Percentiles rank a stretch among this genome's conserved stretches.
phyloP scores from a whole-genome alignment of 78 protist genomes.

The Cavenderia fasciculata region DNA sequence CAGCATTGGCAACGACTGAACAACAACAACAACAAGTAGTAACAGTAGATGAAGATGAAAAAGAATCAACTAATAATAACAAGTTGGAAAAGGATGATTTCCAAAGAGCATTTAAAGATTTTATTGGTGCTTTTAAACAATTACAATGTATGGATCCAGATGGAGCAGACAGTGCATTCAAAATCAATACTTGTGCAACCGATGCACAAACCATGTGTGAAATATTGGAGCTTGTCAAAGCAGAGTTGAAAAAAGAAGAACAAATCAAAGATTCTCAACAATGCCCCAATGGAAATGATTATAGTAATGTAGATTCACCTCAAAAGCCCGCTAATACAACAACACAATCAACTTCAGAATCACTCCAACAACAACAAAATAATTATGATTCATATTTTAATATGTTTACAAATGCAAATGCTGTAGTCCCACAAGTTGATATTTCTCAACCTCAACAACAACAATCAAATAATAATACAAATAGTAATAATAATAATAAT shows the following conservation, averaged over 20 bases:
- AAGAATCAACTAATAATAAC: neutral
- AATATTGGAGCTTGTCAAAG: conserved; percentile 58
- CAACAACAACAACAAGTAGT: neutral
- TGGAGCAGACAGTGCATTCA: conserved; percentile 73
- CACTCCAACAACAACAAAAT: conserved; percentile 54
- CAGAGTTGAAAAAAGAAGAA: conserved; percentile 52
- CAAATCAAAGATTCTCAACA: conserved; percentile 16
- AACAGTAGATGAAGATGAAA: neutral
- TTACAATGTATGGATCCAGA: conserved; percentile 64
- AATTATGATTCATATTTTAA: too few species aligned
- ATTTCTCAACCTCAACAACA: neutral
- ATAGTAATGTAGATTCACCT: conserved; percentile 4
- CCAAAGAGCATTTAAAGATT: conserved; percentile 67
- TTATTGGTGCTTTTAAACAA: conserved; percentile 64
- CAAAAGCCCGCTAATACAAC: conserved; percentile 31
- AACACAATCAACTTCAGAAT: conserved; percentile 37
- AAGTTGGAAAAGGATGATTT: conserved; percentile 36
- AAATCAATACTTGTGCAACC: conserved; percentile 62
- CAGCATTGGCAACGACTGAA: neutral
- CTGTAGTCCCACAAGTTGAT: conserved; percentile 52
- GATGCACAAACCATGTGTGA: conserved; percentile 79
- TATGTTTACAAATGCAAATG: conserved; percentile 26
- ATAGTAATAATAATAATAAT: too few species aligned
- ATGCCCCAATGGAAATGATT: neutral
- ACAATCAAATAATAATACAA: too few species aligned